phyloP scores from a whole-genome alignment of 23 red algal genomes.

The Gracilariopsis chorda region DNA sequence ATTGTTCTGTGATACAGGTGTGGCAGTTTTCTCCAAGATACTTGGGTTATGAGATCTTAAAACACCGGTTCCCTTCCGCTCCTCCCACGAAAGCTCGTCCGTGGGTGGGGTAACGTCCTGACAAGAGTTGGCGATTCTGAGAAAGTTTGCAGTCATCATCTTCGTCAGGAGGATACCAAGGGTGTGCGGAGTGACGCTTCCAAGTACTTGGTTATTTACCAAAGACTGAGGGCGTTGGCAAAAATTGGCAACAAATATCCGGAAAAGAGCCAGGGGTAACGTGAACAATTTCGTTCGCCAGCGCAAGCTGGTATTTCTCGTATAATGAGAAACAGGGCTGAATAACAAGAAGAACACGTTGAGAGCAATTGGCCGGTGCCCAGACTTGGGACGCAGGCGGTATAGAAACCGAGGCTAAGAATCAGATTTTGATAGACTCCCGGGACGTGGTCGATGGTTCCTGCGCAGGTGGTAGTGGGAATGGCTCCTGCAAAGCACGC shows the following conservation, averaged over 20 bases:
- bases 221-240: neutral
- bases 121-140: neutral
- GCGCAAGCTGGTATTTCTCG: neutral
- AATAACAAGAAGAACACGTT: neutral
- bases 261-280: neutral
- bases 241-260: slow-evolving; percentile 12
- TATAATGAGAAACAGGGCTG: neutral
- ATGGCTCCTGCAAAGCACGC: neutral
- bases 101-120: neutral
- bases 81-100: no score
- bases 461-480: slow-evolving; percentile 2
- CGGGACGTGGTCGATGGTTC: neutral
- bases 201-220: slow-evolving; percentile 6
- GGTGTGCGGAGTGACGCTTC: neutral
- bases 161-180: neutral
- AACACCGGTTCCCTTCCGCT: neutral
- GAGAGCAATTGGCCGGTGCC: neutral
- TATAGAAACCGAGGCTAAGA: neutral
- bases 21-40: neutral
- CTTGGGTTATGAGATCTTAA: neutral
- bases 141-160: neutral
- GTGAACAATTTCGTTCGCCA: slow-evolving; percentile 4
- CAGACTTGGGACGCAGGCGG: neutral
- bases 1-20: no score
- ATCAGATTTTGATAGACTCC: neutral